Percentiles rank a stretch among this genome's conserved stretches.
Evolutionary conservation across 352 stramenopile genomes (phyloP).

Genomic region (Globisporangium alternatum): DNA sequence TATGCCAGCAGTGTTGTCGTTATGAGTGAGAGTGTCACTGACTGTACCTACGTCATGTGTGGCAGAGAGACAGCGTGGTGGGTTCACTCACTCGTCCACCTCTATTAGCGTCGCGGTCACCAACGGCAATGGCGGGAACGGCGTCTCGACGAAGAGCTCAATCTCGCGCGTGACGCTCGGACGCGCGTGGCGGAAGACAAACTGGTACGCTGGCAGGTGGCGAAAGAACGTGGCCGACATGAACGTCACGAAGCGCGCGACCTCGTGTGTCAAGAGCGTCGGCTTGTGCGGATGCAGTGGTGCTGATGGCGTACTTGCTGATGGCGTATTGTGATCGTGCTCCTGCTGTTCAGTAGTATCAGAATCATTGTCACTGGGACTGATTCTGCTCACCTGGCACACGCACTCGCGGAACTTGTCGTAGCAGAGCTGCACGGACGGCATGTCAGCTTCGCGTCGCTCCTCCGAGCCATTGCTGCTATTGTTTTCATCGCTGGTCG

Average conservation of each 20-base stretch:
- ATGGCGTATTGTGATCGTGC: conserved; percentile 1
- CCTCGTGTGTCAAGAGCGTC: conserved; percentile 35
- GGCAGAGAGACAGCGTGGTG: background rate
- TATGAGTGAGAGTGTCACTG: conserved; percentile 5
- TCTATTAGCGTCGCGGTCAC: conserved; percentile 19
- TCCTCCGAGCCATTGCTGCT: background rate
- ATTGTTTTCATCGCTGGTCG: conserved; percentile 6
- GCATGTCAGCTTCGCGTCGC: conserved; percentile 15
- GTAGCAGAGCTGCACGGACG: conserved; percentile 36
- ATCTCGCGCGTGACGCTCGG: conserved; percentile 28
- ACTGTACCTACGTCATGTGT: background rate
- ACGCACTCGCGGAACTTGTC: conserved; percentile 34
- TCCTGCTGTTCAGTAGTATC: background rate
- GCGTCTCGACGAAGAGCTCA: conserved; percentile 44
- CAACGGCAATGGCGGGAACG: conserved; percentile 37
- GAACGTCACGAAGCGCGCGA: conserved; percentile 60
- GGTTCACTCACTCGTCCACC: background rate
- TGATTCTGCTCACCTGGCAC: conserved; percentile 10
- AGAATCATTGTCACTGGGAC: background rate
- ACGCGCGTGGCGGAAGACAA: conserved; percentile 35
- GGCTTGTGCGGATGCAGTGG: background rate
- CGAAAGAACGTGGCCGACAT: conserved; percentile 70
- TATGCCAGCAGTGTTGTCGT: background rate
- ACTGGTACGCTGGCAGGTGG: conserved; percentile 62
- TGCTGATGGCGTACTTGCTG: background rate